A percentile compares a stretch with the other conserved stretches of the same genome.
phyloP scores from a whole-genome alignment of 1,139 yeast species.

The Taphrina betulina region DNA sequence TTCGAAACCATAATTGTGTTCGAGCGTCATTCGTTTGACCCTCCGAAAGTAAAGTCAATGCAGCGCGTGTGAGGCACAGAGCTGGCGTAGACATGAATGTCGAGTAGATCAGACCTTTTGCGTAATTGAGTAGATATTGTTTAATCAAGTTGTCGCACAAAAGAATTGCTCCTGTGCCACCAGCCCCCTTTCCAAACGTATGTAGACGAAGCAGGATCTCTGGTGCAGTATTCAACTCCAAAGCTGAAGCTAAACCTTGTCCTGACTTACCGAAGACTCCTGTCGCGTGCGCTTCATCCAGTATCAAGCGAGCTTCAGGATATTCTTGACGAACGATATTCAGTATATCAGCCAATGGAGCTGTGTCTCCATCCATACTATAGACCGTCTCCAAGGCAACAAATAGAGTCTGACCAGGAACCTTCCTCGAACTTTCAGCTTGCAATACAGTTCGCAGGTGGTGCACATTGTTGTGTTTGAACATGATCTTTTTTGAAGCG shows the following conservation, averaged over 20 bases:
- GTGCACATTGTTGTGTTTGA: constrained; percentile 39
- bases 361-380: constrained; percentile 43
- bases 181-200: constrained; percentile 43
- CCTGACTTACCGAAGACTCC: constrained; percentile 41
- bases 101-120: constrained; percentile 42
- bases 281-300: constrained; percentile 43
- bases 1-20: constrained; percentile 29
- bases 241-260: constrained; percentile 39
- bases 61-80: constrained; percentile 21
- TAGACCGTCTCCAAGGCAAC: constrained; percentile 42
- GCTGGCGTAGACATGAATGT: constrained; percentile 36
- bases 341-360: constrained; percentile 39
- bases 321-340: constrained; percentile 31
- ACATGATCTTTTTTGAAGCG: constrained; percentile 33
- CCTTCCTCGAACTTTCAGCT: background rate
- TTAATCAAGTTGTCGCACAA: constrained; percentile 38
- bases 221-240: constrained; percentile 36
- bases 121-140: constrained; percentile 41
- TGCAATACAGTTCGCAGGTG: constrained; percentile 1
- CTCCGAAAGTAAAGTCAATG: constrained; percentile 9
- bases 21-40: constrained; percentile 19
- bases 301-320: constrained; percentile 38
- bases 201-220: constrained; percentile 40
- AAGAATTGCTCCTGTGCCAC: constrained; percentile 40
- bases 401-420: constrained; percentile 37